These are phyloP conservation scores for Heracleum sosnowskyi DNA, from an alignment of 129 eudicot genomes.

Conservation along the genomic window DNA sequence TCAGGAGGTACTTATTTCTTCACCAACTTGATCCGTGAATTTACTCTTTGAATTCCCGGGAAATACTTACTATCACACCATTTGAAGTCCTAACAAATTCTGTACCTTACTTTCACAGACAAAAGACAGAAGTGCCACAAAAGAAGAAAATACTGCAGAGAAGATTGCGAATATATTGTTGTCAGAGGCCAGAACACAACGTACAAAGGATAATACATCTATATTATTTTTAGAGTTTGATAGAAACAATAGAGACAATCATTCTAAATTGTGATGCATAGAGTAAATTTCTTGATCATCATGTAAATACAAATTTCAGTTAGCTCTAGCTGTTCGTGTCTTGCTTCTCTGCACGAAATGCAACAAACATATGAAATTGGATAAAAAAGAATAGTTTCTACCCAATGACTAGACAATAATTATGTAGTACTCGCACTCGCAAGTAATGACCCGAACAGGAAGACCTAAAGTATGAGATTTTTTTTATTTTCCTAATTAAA, in stretches of 20 bases:
- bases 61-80: not conserved
- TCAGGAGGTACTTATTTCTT: slow-evolving; percentile 47
- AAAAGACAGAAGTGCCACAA: slow-evolving; percentile 33
- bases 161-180: slow-evolving; percentile 64
- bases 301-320: not conserved
- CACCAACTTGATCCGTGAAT: not conserved
- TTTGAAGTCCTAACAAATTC: not conserved
- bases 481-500: no score
- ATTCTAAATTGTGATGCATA: slow-evolving; percentile 25
- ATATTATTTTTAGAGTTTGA: slow-evolving; percentile 75
- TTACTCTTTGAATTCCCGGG: not conserved
- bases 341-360: no score
- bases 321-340: not conserved
- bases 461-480: no score
- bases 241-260: slow-evolving; percentile 19
- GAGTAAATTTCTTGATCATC: not conserved
- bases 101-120: slow-evolving; percentile 23
- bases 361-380: no score
- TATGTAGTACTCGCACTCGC: no score
- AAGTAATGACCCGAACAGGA: no score
- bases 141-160: slow-evolving; percentile 43
- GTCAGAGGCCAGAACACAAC: slow-evolving; percentile 71
- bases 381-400: no score
- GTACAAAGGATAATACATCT: slow-evolving; percentile 96
- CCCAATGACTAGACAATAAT: no score